phyloP scores from a whole-genome alignment of 768 basidiomycete species.

The Macrolepiota albuminosa region DNA sequence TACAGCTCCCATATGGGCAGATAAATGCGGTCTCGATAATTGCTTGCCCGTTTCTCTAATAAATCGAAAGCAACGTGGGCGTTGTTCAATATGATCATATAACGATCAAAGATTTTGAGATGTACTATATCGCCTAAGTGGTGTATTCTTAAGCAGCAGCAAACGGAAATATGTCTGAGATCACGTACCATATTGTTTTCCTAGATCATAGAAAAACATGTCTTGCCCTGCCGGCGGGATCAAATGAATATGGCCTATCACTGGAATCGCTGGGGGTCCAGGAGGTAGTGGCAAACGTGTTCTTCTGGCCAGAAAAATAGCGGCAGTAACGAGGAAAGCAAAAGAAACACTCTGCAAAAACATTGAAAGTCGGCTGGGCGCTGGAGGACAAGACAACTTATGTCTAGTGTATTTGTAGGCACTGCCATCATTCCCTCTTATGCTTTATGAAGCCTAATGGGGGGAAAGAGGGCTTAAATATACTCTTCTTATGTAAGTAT shows the following conservation, averaged over 20 bases:
- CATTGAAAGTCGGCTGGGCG: neutral
- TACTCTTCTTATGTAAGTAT: too few species aligned
- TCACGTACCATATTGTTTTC: conserved; percentile 28
- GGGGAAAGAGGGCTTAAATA: too few species aligned
- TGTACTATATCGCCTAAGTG: neutral
- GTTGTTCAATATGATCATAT: conserved; percentile 20
- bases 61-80: conserved; percentile 17
- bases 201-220: conserved; percentile 25
- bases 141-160: neutral
- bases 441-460: too few species aligned
- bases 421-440: too few species aligned
- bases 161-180: neutral
- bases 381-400: too few species aligned
- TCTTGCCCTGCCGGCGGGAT: conserved; percentile 25
- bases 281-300: conserved; percentile 18
- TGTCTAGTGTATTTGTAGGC: neutral
- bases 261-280: conserved; percentile 29
- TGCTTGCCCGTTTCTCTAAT: neutral
- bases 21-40: neutral
- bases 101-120: conserved; percentile 18
- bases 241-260: conserved; percentile 30
- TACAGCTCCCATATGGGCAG: neutral
- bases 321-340: neutral
- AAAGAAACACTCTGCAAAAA: neutral
- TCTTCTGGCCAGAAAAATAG: neutral